phyloP scores from a whole-genome alignment of 345 rosid genomes.

The Microcos paniculata region DNA sequence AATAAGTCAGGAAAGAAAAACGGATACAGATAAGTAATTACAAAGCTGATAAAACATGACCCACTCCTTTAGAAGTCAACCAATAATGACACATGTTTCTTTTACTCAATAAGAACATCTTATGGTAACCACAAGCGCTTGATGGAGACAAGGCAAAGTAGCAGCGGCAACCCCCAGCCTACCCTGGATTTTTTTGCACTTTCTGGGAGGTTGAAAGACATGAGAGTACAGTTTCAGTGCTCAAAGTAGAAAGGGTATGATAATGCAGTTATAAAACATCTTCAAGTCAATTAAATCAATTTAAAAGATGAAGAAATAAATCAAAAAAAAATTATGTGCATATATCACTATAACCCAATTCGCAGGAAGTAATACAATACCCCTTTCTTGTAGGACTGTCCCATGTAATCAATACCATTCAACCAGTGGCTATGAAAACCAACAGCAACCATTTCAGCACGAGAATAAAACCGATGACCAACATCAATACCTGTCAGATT shows the following conservation, averaged over 20 bases:
- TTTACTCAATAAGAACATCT: background rate
- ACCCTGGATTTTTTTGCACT: background rate
- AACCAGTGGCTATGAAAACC: constrained; percentile 95
- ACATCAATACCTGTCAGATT: constrained; percentile 62
- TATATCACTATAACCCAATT: background rate
- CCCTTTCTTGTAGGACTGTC: constrained; percentile 44
- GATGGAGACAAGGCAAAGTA: too few relatives aligned
- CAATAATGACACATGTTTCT: background rate
- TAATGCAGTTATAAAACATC: background rate
- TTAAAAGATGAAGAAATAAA: background rate
- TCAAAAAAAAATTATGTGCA: background rate
- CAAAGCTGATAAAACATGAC: background rate
- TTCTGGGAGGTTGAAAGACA: background rate
- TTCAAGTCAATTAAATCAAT: background rate
- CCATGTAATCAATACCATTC: constrained; percentile 92
- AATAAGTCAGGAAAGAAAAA: background rate
- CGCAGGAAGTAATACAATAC: constrained; percentile 31
- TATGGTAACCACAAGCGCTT: background rate
- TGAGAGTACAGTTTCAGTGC: background rate
- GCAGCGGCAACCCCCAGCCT: background rate
- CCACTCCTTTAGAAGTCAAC: background rate
- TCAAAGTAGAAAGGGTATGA: background rate
- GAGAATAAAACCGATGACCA: constrained; percentile 85
- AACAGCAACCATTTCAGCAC: constrained; percentile 90
- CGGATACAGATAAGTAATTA: background rate